phyloP scores from a whole-genome alignment of 140 eudicot species.

The Artemisia princeps region DNA sequence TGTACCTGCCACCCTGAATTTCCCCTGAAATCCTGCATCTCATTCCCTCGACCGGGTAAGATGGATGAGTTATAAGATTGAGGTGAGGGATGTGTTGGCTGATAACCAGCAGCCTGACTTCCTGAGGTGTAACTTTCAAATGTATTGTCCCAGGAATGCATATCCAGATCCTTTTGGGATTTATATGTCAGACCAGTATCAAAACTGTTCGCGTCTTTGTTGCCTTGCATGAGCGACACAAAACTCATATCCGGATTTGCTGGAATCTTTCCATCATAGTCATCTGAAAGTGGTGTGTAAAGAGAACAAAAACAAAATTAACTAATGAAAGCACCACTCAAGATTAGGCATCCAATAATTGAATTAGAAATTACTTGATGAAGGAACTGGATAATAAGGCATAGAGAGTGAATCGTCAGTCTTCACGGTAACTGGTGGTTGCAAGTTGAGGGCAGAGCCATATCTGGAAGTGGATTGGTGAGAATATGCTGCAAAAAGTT shows the following conservation, averaged over 20 bases:
- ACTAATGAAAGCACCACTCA: neutral
- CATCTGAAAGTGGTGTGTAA: conserved; percentile 34
- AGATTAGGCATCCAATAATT: neutral
- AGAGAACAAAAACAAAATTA: neutral
- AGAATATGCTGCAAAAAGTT: conserved; percentile 58
- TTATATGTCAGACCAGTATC: conserved; percentile 34
- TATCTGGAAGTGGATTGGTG: conserved; percentile 64
- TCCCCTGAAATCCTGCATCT: conserved; percentile 37
- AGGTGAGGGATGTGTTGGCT: conserved; percentile 38
- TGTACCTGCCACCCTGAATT: conserved; percentile 65
- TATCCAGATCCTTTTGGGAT: too few relatives aligned
- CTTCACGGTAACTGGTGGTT: conserved; percentile 35
- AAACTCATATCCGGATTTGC: conserved; percentile 41
- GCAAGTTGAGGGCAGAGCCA: conserved; percentile 46
- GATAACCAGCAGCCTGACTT: conserved; percentile 31
- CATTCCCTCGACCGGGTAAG: too few relatives aligned
- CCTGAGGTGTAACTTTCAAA: conserved; percentile 22
- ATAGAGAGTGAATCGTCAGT: conserved; percentile 44
- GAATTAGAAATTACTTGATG: conserved; percentile 41
- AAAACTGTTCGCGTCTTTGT: conserved; percentile 25
- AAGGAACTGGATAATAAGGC: conserved; percentile 51
- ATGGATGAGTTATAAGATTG: conserved; percentile 27
- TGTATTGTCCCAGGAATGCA: neutral
- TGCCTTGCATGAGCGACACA: conserved; percentile 46
- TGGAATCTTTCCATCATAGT: conserved; percentile 46